Evolutionary conservation across 1,139 yeast species (phyloP).

Genomic region (Taphrina betulina): DNA sequence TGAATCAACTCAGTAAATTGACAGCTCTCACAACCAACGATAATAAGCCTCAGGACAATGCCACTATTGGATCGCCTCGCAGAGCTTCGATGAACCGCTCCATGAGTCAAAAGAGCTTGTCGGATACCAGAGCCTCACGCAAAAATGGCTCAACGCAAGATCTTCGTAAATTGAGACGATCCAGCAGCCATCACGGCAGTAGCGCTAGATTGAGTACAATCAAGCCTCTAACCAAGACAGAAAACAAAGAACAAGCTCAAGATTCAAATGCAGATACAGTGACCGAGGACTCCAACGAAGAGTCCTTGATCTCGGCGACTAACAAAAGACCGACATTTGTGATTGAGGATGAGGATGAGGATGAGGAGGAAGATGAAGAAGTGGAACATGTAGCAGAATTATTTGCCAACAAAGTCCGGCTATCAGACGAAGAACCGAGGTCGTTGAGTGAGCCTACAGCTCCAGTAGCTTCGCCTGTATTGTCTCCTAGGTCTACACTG

Average conservation of each 20-base stretch:
- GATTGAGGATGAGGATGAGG: constrained; percentile 22
- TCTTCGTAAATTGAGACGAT: constrained; percentile 6
- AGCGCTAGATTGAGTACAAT: not conserved
- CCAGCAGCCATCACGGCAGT: constrained; percentile 24
- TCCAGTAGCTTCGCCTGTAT: not conserved
- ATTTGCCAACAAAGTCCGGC: not conserved
- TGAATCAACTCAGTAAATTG: constrained; percentile 29
- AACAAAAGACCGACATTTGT: constrained; percentile 11
- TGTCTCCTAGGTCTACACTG: not conserved
- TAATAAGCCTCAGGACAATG: not conserved
- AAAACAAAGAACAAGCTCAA: not conserved
- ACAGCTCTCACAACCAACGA: constrained; percentile 17
- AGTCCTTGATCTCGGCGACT: too few species aligned
- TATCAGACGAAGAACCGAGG: not conserved
- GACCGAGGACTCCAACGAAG: not conserved
- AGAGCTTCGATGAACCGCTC: constrained; percentile 7
- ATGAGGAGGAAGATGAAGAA: constrained; percentile 18
- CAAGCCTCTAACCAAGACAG: constrained; percentile 4
- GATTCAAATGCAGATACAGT: not conserved
- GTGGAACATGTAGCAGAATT: constrained; percentile 4
- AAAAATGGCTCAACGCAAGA: constrained; percentile 12
- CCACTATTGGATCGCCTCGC: not conserved
- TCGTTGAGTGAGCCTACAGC: too few species aligned
- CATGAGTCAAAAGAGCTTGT: constrained; percentile 23
- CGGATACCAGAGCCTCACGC: not conserved